phyloP scores from a whole-genome alignment of 257 asterid species.

The Euphrasia confusa region DNA sequence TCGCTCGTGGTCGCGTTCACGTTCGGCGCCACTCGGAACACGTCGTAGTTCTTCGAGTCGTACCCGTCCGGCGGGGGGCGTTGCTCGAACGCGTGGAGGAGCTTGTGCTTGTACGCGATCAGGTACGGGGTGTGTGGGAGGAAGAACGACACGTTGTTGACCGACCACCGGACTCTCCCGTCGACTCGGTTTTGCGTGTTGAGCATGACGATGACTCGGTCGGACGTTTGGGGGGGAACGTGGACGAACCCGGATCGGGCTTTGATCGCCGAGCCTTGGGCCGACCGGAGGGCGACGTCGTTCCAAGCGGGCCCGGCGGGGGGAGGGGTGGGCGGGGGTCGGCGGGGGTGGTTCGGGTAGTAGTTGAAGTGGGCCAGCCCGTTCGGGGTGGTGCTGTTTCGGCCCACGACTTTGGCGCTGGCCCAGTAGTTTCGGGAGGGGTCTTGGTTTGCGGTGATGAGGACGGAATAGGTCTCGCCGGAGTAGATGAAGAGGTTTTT shows the following conservation, averaged over 20 bases:
- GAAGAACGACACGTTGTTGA: constrained; percentile 67
- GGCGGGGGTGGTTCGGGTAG: constrained; percentile 61
- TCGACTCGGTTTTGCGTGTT: constrained; percentile 64
- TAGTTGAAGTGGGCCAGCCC: constrained; percentile 70
- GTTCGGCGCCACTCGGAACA: constrained; percentile 26
- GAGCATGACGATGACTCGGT: constrained; percentile 77
- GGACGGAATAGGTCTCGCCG: constrained; percentile 79
- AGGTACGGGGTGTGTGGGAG: constrained; percentile 77
- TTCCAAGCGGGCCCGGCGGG: constrained; percentile 70
- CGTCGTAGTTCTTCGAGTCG: constrained; percentile 42
- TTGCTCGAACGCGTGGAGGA: constrained; percentile 39
- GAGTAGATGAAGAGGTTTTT: constrained; percentile 73
- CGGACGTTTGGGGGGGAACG: constrained; percentile 57
- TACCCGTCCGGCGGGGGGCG: constrained; percentile 60
- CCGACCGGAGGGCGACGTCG: constrained; percentile 37
- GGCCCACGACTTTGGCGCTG: constrained; percentile 50
- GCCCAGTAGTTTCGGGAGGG: constrained; percentile 82
- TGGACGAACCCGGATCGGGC: constrained; percentile 46
- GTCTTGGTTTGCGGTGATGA: constrained; percentile 59
- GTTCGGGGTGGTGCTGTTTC: constrained; percentile 45
- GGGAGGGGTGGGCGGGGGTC: constrained; percentile 46
- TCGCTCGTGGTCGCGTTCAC: constrained; percentile 58
- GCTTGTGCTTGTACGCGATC: constrained; percentile 45
- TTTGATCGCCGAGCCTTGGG: constrained; percentile 49
- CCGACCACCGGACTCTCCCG: constrained; percentile 57